Percentiles rank a stretch among this genome's conserved stretches.
Evolutionary conservation across 805 yeast genomes (phyloP).

Genomic region (Tetrapisispora pingtungensis): DNA sequence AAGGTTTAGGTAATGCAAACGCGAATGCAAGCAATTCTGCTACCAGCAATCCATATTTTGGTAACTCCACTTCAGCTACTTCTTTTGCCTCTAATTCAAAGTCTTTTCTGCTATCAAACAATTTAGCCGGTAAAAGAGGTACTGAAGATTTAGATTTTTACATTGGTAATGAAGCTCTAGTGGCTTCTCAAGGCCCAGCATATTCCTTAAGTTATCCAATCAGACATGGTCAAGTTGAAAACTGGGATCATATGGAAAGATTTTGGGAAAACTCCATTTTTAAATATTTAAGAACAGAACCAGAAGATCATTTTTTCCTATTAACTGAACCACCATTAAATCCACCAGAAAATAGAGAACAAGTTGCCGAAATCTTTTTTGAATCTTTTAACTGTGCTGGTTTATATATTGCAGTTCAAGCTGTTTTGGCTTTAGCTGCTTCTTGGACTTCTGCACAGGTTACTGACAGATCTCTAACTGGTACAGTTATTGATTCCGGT

Average conservation of each 20-base stretch:
- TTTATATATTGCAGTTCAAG: slow-evolving; percentile 95
- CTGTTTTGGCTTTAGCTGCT: slow-evolving; percentile 95
- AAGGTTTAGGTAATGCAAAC: slow-evolving; percentile 25
- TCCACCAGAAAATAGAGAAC: slow-evolving; percentile 99
- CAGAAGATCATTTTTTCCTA: slow-evolving; percentile 94
- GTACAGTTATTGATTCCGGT: slow-evolving; percentile 97
- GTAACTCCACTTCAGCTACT: slow-evolving; percentile 31
- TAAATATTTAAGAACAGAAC: slow-evolving; percentile 94
- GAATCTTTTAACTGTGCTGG: slow-evolving; percentile 99
- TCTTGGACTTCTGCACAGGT: slow-evolving; percentile 98
- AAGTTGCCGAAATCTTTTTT: slow-evolving; percentile 97
- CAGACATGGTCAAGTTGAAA: slow-evolving; percentile 95
- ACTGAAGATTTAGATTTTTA: slow-evolving; percentile 89
- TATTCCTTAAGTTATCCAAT: slow-evolving; percentile 87
- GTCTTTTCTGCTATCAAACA: slow-evolving; percentile 25
- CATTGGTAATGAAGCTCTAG: slow-evolving; percentile 91
- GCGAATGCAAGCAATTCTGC: slow-evolving; percentile 26
- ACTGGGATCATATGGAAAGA: slow-evolving; percentile 99
- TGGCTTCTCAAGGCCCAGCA: slow-evolving; percentile 83
- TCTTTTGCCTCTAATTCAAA: slow-evolving; percentile 23
- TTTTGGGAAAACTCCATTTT: slow-evolving; percentile 97
- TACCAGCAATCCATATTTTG: slow-evolving; percentile 21
- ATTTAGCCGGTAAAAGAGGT: slow-evolving; percentile 64
- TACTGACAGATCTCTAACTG: slow-evolving; percentile 88
- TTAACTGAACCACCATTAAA: slow-evolving; percentile 97